Evolutionary conservation across 192 early-diverging fungal species (phyloP).

Genomic region (Backusella tuberculispora): DNA sequence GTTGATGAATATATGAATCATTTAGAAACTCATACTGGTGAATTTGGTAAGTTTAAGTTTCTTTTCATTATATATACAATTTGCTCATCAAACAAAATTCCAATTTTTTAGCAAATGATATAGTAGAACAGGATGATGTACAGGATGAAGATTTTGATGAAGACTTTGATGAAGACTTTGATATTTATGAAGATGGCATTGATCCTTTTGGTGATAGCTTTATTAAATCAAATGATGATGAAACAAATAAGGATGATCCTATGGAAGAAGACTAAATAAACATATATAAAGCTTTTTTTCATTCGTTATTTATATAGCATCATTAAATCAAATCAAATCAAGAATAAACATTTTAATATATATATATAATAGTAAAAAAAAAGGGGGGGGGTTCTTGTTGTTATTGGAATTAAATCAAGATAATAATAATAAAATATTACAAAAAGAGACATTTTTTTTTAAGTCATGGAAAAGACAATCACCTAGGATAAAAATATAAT

Average conservation of each 20-base stretch:
- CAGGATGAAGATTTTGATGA: background rate
- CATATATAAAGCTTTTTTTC: too few species aligned
- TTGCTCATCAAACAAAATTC: background rate
- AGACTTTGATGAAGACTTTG: background rate
- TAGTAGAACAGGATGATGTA: background rate
- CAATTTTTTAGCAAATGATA: background rate
- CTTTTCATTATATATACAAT: too few species aligned
- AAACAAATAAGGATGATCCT: background rate
- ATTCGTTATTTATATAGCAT: too few species aligned
- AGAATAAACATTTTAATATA: too few species aligned
- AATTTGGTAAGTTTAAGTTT: background rate
- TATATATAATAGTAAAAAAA: too few species aligned
- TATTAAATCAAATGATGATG: background rate
- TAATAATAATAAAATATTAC: constrained; percentile 3
- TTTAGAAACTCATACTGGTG: background rate
- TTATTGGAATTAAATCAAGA: background rate
- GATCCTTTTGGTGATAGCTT: background rate
- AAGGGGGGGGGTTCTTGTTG: background rate
- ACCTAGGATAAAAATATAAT: background rate
- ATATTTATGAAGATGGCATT: background rate
- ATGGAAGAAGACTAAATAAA: background rate
- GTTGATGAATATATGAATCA: constrained; percentile 15
- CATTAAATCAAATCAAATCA: too few species aligned
- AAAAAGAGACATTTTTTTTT: background rate
- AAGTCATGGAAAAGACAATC: constrained; percentile 1